Base-by-base conservation (phyloP, 73 alveolate genomes). In the Paramecium sexaurelia region DNA sequence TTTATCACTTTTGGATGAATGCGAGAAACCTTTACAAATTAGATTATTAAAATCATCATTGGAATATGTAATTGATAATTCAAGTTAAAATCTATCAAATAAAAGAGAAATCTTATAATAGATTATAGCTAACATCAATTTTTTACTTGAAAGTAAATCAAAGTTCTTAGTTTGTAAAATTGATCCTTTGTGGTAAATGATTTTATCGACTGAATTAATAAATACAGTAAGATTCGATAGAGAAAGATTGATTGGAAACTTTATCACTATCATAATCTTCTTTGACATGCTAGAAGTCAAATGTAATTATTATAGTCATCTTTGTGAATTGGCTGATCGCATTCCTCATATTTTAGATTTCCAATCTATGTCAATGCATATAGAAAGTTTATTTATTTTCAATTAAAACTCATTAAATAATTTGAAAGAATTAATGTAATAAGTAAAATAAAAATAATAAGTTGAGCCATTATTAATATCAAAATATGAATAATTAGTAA, bases 21-120 rank as follows among this genome's bases (percentile, higher is more conserved):
- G 94, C 22, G 94, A 88, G 26, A 88, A 88, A 68, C 94, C 94
- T 11, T 32, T 88, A 45, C 22, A 88, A 88, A 82, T 88, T 13
- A 88, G 90, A 88, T 47, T 88, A 41, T 61, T 88, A 26, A 29
- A 69, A 47, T 37, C 87, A 20, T 83, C 94, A 2, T 68, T 82
- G 43, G 85, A 68, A 45, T 88, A 88, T 71, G 87, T 88, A 5
- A 61, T 88, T 17, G 94, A 67, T 24, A 33, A 67, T 24, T 68
- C 89, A 7, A 78, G 90, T 78, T 41, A 78, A 45, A 78, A 78
- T 78, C 2, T 78, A 41, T 43, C 40, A 40, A 78, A 78, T 43
- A 78, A 78, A 9, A 78, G 17, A n/a, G 71, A 78, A 43, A 41
- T 78, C 26, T 20, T 78, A 19, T 20, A 45, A 20, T 13, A 32